Base-by-base conservation (phyloP, 2,329 filamentous ascomycete genomes). In the Venturia effusa region DNA sequence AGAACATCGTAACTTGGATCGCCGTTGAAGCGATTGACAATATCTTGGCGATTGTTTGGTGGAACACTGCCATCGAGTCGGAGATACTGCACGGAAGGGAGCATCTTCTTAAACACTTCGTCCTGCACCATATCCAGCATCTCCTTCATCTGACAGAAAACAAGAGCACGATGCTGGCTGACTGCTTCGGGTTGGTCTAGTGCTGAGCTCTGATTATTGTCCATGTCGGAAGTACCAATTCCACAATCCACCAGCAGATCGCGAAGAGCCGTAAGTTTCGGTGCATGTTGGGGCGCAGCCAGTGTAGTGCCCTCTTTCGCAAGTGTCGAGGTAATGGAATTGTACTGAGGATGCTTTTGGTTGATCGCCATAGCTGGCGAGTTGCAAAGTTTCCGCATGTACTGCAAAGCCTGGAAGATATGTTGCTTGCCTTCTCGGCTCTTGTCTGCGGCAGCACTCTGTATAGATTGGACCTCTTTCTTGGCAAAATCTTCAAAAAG, bases 81-180 rank as follows among this genome's bases (percentile, higher is more conserved):
- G 65, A 97, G 84, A 73, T 88, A 97, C 43, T 95, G 94, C 6
- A 97, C 92, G 0, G 88, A 89, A 0, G 94, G 94, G n/a, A 99
- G 83, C 77, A 97, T 83, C 71, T 89, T 88, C 74, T 90, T 91
- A 45, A 99, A 79, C 0, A 99, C 94, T 65, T 93, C 92, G 70
- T 89, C 91, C 73, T 97, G 92, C 2, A 99, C 95, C 85, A 99
- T 97, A 75, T 99, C 94, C 30, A 99, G 83, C 95, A 99, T 99
- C 75, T 99, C 94, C 77, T 99, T 99, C 91, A 99, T 97, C 74
- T 99, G 94, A 71, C 94, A 99, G 81, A 99, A 99, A 68, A 99
- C 89, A 34, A 99, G 84, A 0, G 94, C 95, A 55, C 94, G 90
- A 73, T 99, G 94, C 37, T 93, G 94, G 66, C 94, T 96, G 74